Percentiles rank a stretch among this genome's conserved stretches.
Conservation (phyloP, 2,329 filamentous ascomycete genomes). For the Metarhizium brunneum region DNA sequence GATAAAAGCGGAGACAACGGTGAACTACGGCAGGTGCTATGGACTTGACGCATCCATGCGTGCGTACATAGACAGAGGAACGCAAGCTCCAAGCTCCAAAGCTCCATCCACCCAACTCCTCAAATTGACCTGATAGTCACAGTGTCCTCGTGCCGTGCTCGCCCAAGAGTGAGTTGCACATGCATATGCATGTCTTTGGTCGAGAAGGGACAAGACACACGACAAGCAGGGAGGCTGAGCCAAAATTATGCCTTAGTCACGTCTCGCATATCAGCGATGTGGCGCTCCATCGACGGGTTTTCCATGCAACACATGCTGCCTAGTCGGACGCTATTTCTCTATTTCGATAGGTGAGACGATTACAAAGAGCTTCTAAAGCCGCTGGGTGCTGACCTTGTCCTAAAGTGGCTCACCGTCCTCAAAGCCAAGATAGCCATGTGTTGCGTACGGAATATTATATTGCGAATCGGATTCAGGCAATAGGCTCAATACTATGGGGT, state of each 20-base stretch:
- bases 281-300: no score
- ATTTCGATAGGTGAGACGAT: neutral
- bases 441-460: neutral
- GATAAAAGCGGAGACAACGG: conserved; percentile 1
- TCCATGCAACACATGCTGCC: neutral
- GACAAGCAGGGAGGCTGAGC: neutral
- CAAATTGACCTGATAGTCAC: no score
- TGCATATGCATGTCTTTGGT: no score
- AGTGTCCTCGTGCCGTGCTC: no score
- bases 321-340: no score
- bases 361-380: neutral
- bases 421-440: neutral
- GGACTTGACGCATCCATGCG: no score
- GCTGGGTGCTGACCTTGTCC: neutral
- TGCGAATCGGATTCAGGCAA: neutral
- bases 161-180: no score
- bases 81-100: neutral
- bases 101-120: no score
- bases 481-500: neutral
- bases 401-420: neutral
- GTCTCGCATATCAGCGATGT: no score
- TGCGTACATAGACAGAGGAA: no score
- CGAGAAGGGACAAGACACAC: neutral
- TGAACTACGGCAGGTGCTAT: neutral
- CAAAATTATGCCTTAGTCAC: no score